Evolutionary conservation across 768 basidiomycete genomes (phyloP).

Genomic region (Lepiota subincarnata): DNA sequence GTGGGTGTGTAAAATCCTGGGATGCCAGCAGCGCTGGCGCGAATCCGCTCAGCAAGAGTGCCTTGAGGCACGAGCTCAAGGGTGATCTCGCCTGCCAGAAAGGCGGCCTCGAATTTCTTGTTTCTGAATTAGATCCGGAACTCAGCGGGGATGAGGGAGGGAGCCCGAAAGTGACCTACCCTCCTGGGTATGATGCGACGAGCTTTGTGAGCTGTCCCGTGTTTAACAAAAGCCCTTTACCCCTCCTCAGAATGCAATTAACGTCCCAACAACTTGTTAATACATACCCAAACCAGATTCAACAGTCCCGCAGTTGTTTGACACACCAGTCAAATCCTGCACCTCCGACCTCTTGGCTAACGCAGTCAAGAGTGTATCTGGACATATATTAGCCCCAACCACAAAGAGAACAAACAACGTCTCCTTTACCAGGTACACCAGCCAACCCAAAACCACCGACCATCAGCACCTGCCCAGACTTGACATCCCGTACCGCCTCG

Average conservation of each 20-base stretch:
- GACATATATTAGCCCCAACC: background rate
- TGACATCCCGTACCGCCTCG: conserved; percentile 79
- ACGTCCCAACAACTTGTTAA: background rate
- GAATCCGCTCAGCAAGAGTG: conserved; percentile 82
- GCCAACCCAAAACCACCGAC: conserved; percentile 89
- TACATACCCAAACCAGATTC: conserved; percentile 65
- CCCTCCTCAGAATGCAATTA: background rate
- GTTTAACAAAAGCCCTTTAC: conserved; percentile 67
- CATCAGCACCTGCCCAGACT: conserved; percentile 73
- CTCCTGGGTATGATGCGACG: conserved; percentile 87
- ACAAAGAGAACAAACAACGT: background rate
- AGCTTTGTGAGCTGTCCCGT: conserved; percentile 76
- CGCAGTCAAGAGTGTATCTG: conserved; percentile 81
- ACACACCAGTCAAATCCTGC: conserved; percentile 73
- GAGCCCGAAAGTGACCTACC: conserved; percentile 35
- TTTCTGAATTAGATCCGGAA: conserved; percentile 45
- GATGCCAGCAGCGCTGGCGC: conserved; percentile 87
- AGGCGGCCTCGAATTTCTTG: conserved; percentile 80
- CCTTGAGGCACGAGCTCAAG: conserved; percentile 91
- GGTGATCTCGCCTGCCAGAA: conserved; percentile 75
- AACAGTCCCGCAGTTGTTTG: conserved; percentile 80
- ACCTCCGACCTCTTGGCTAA: conserved; percentile 72
- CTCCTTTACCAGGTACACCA: conserved; percentile 70
- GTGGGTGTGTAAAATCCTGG: conserved; percentile 95
- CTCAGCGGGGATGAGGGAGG: background rate